Percentiles rank a stretch among this genome's conserved stretches.
Evolutionary conservation across 192 early-diverging fungal species (phyloP).

Genomic region (Linnemannia exigua): DNA sequence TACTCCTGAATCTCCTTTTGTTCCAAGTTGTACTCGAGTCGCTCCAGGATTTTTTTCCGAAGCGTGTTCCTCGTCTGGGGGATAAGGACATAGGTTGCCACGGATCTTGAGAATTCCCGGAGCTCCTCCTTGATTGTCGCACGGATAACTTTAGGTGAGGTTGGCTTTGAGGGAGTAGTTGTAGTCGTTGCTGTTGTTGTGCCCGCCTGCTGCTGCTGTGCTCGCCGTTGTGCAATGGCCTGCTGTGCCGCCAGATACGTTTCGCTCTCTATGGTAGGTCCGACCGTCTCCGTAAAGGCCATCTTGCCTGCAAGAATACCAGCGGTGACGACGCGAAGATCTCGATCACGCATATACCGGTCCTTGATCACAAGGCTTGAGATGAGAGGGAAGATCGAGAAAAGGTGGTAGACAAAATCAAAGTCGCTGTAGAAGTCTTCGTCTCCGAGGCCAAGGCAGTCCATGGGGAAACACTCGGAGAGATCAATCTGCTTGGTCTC

Average conservation of each 20-base stretch:
- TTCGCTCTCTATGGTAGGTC: conserved; percentile 16
- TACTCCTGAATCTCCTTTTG: conserved; percentile 42
- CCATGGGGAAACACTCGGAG: conserved; percentile 44
- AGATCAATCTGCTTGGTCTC: conserved; percentile 51
- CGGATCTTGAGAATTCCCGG: conserved; percentile 36
- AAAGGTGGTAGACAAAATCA: conserved; percentile 51
- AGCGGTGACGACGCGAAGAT: conserved; percentile 53
- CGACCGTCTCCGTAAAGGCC: conserved; percentile 30
- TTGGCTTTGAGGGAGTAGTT: background rate
- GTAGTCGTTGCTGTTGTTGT: background rate
- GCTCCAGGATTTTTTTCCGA: conserved; percentile 43
- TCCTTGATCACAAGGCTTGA: conserved; percentile 51
- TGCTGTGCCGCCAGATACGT: conserved; percentile 12
- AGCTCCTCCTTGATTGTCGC: conserved; percentile 35
- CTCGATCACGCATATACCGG: conserved; percentile 44
- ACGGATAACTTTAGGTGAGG: conserved; percentile 8
- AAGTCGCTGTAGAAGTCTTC: conserved; percentile 50
- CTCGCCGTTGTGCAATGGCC: conserved; percentile 10
- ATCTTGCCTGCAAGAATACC: conserved; percentile 52
- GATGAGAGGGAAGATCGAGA: conserved; percentile 49
- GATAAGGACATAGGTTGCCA: conserved; percentile 45
- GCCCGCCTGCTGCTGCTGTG: background rate
- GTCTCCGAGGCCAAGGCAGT: conserved; percentile 44
- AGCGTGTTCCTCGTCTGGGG: conserved; percentile 43
- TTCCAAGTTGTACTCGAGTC: conserved; percentile 39